Evolutionary conservation across 345 rosid genomes (phyloP), one percentile per base, ranked within the genome.

Genomic region (Carallia brachiata): DNA sequence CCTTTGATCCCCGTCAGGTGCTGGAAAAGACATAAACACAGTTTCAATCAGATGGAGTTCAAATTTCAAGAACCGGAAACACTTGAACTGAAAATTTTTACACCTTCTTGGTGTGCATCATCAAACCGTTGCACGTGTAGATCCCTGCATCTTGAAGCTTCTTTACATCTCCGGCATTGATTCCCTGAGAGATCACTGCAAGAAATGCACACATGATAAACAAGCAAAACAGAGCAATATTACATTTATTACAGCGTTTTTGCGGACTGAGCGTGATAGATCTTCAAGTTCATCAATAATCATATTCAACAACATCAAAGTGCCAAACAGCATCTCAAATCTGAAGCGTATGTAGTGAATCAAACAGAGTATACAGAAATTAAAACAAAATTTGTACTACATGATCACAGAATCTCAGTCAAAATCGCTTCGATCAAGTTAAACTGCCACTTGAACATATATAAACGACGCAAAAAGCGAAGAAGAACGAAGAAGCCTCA

Each of bases 41-140:
- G 36, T n/a, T 18, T 6, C n/a, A 40, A 52, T 73, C 36, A 66
- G 44, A 52, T n/a, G 28, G 12, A 18, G 10, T 12, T 67, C 55
- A 37, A 65, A 15, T 19, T 47, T 57, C n/a, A 4, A 36, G 7
- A 36, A 16, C 65, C 19, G 18, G 59, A 47, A 31, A 1, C 34
- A 80, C 19, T 23, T 47, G 31, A 62, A 48, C 18, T 61, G 65
- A 52, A 37, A 61, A 30, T 18, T 8, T 34, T 31, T 19, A 52
- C 68, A 87, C 95, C 96, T 94, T 91, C 85, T 87, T 91, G 34
- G 98, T 94, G 72, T 90, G 95, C 98, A 91, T 94, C 97, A 91
- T 90, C 80, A 91, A 87, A 62, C 97, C 96, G 78, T 94, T 94
- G 82, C 97, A 94, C 71, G 98, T 91, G 70, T 87, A 86, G 67